Evolutionary conservation across 2,329 filamentous ascomycete species (phyloP), one percentile per base, ranked within the genome.

Genomic region (Lasiodiplodia sp.): DNA sequence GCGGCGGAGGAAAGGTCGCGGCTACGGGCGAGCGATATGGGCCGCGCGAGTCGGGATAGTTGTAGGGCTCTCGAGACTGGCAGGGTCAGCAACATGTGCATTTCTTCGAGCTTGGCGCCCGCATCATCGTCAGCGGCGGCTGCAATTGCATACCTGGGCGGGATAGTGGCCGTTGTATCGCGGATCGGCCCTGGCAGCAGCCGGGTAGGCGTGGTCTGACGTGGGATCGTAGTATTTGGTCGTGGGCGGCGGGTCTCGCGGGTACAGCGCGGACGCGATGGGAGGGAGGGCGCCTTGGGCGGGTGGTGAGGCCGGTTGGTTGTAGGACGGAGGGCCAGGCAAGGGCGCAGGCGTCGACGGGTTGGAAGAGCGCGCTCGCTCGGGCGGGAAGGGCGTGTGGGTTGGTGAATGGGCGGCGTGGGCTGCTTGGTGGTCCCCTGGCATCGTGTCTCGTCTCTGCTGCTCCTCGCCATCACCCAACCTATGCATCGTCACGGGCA

Each of bases 201-300:
- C 53, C 70, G 75, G 74, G 69, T 77, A 73, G 72, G 81, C 80
- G 73, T 81, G 79, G 72, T 84, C 83, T 68, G 80, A 80, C 52
- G 81, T 83, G 8, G 83, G 83, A 73, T 85, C 83, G 77, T 85
- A 85, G 78, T 84, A 85, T 73, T 79, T 80, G 66, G 81, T 80
- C 21, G 77, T 73, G n/a, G 79, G 74, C n/a, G 79, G 75, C 70
- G 75, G 76, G 70, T 81, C 80, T 75, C 81, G 80, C 66, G 73
- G 66, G 72, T 80, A 79, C 71, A 79, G 70, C 73, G 77, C 77
- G 68, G 78, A 76, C 74, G 73, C 75, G 73, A 81, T 77, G 72
- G 79, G 75, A 70, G 79, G 81, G 56, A 82, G 77, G 70, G 37
- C 57, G 37, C 79, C 79, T 71, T 78, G 73, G 66, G 79, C 70